Percentiles rank a stretch among this genome's conserved stretches.
These are phyloP conservation scores for Meripilus lineatus DNA, from an alignment of 1,284 basidiomycete species.

Conservation along the genomic window DNA sequence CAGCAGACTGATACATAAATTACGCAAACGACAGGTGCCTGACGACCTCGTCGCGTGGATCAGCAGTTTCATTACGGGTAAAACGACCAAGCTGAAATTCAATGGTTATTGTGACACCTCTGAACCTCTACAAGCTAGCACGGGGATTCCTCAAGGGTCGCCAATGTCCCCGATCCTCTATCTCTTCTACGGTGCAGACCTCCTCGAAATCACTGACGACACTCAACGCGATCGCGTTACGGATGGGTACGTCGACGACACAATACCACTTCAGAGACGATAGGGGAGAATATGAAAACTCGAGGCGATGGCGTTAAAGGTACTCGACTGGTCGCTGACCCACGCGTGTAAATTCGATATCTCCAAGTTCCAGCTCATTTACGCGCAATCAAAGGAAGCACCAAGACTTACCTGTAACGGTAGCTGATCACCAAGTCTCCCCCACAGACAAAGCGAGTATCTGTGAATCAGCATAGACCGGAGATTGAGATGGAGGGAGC, in stretches of 20 bases:
- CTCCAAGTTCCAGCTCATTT: constrained; percentile 19
- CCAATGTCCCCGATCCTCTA: constrained; percentile 28
- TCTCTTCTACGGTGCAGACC: constrained; percentile 31
- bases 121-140: constrained; percentile 17
- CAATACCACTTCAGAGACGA: too few species aligned
- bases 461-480: constrained; percentile 33
- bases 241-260: too few species aligned
- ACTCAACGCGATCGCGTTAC: too few species aligned
- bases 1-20: constrained; percentile 27
- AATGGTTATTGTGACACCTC: constrained; percentile 28
- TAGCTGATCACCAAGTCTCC: background rate
- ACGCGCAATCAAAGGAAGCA: too few species aligned
- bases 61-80: constrained; percentile 14
- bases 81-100: constrained; percentile 23
- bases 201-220: too few species aligned
- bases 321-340: constrained; percentile 17
- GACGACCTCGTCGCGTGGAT: constrained; percentile 21
- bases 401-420: background rate
- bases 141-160: constrained; percentile 30
- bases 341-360: constrained; percentile 23
- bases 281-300: too few species aligned
- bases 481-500: constrained; percentile 28
- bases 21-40: constrained; percentile 25
- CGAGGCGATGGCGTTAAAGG: too few species aligned
- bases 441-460: constrained; percentile 19